Base-by-base conservation (phyloP, 2,329 filamentous ascomycete genomes). In the Thielaviopsis populi region DNA sequence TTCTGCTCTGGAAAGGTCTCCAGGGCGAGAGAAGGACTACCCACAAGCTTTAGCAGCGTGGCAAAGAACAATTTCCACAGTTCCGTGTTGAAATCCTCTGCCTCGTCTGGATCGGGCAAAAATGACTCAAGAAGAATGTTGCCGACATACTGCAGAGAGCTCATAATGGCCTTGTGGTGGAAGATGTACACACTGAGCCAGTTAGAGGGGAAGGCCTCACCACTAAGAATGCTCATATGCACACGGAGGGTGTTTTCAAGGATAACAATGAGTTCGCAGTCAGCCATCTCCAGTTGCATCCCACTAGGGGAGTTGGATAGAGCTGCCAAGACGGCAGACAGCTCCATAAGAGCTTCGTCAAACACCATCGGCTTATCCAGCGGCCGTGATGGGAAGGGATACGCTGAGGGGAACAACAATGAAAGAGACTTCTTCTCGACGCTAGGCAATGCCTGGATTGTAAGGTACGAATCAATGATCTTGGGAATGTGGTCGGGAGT, bases 1-100 rank as follows among this genome's bases (percentile, higher is more conserved):
- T 97, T 99, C 75, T 99, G 94, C 73, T 99, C 95, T 0, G 94
- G 91, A 71, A 96, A 97, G 0, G 91, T 96, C 72, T 99, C 94
- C 43, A 99, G 80, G 0, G 94, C 91, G 22, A 99, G 80, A 0
- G 87, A 89, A 42, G 91, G 85, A 70, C 91, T 96, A 4, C 89
- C 89, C 2, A 99, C 89, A 2, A 97, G 84, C 71, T 89, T 91
- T 33, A 99, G 79, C 37, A 99, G 77, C 0, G 91, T 92, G 19
- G 86, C 87, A 72, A 99, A 96, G 76, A 96, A 96, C 40, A 87
- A 79, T 68, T 92, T 91, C 94, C 94, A 99, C 13, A 97, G 77
- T 65, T 95, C 89, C 11, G 90, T 96, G 71, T 95, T 91, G 74
- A 97, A 99, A 13, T 80, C 82, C 70, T 96, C 92, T 0, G 91